These are phyloP conservation scores for Lactarius trivialis DNA, from an alignment of 768 basidiomycete genomes.

Conservation along the genomic window DNA sequence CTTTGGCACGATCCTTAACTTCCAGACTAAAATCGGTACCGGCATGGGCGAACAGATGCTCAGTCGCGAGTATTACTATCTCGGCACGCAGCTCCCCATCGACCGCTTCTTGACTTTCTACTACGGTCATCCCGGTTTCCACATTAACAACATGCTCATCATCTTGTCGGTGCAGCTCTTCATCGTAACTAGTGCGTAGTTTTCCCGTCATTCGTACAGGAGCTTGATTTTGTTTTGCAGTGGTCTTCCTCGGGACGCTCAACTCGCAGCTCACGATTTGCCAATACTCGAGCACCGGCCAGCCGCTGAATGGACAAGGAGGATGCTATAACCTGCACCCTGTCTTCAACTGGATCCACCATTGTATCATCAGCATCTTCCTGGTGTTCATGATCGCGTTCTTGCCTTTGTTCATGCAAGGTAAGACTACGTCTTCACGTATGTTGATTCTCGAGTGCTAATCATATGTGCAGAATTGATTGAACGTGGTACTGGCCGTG, in stretches of 20 bases:
- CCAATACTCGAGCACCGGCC: conserved; percentile 63
- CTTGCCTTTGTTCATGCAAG: conserved; percentile 91
- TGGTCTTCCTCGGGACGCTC: conserved; percentile 92
- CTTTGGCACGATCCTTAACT: conserved; percentile 98
- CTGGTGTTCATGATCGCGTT: conserved; percentile 98
- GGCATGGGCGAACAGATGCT: conserved; percentile 99
- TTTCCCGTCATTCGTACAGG: neutral
- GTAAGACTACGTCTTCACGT: conserved; percentile 33
- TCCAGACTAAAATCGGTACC: conserved; percentile 99
- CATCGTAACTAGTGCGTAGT: conserved; percentile 76
- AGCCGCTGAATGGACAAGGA: conserved; percentile 66
- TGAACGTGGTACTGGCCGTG: conserved; percentile 90
- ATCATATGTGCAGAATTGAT: conserved; percentile 64
- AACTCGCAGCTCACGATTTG: conserved; percentile 79
- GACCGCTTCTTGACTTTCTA: conserved; percentile 99
- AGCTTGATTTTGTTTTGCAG: conserved; percentile 34
- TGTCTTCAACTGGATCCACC: conserved; percentile 92
- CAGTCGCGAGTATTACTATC: conserved; percentile 97
- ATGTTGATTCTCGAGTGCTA: neutral
- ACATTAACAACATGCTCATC: conserved; percentile 99
- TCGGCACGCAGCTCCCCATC: conserved; percentile 95
- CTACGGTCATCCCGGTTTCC: conserved; percentile 99
- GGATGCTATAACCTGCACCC: conserved; percentile 95
- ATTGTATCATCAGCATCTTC: conserved; percentile 96
- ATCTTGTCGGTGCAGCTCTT: conserved; percentile 96